phyloP scores from a whole-genome alignment of 192 early-diverging fungal genomes.

The Coemansia furcata region DNA sequence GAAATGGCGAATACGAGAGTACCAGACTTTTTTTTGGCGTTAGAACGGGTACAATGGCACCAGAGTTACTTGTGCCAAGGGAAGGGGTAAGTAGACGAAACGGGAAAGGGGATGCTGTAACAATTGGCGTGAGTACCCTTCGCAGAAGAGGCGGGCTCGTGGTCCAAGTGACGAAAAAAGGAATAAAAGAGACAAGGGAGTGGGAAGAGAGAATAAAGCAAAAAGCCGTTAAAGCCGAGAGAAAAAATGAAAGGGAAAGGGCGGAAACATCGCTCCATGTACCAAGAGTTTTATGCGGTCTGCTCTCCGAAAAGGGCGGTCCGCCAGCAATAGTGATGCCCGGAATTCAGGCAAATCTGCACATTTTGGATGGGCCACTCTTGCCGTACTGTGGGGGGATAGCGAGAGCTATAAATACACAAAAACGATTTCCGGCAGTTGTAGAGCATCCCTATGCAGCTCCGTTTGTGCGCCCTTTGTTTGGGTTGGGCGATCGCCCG shows the following conservation, averaged over 20 bases:
- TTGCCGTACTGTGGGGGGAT: not conserved
- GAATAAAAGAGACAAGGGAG: conserved; percentile 2
- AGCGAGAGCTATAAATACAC: not conserved
- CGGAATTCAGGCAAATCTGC: not conserved
- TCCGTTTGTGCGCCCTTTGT: conserved; percentile 1
- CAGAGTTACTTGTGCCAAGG: not conserved
- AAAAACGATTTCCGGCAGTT: not conserved
- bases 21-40: not conserved
- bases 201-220: conserved; percentile 6
- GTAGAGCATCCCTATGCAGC: not conserved
- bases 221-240: not conserved
- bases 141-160: not conserved
- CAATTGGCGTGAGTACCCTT: not conserved
- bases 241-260: conserved; percentile 7
- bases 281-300: not conserved
- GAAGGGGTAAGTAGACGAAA: not conserved
- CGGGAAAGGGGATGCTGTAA: conserved; percentile 7
- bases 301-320: not conserved
- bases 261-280: not conserved
- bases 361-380: not conserved
- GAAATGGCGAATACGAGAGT: not conserved
- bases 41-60: not conserved
- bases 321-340: not conserved
- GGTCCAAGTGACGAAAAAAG: not conserved
- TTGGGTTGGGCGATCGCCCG: conserved; percentile 2